phyloP scores from a whole-genome alignment of 1,284 basidiomycete genomes.

The Ganoderma boninense region DNA sequence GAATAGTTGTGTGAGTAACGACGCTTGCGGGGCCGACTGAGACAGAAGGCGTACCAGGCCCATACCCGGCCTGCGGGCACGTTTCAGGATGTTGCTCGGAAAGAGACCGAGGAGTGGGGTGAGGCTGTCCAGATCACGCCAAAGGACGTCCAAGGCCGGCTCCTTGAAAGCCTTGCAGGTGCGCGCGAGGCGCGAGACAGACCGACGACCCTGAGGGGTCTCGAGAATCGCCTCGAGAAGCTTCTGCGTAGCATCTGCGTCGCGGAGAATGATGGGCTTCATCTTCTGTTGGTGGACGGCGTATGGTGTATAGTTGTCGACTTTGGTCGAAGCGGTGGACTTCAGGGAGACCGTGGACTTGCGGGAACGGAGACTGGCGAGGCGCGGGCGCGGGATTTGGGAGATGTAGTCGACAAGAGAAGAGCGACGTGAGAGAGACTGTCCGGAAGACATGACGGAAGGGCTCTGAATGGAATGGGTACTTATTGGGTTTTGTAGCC shows the following conservation, averaged over 20 bases:
- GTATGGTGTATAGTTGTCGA: constrained; percentile 50
- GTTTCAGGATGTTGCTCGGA: constrained; percentile 70
- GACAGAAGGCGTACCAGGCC: constrained; percentile 67
- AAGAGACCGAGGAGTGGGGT: constrained; percentile 75
- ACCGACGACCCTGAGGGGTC: constrained; percentile 63
- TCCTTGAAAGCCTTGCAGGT: constrained; percentile 77
- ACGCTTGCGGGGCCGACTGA: constrained; percentile 23
- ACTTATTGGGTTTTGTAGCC: constrained; percentile 38
- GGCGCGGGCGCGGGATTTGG: constrained; percentile 48
- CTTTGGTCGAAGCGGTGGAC: constrained; percentile 44
- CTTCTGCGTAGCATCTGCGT: constrained; percentile 67
- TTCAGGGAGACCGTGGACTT: constrained; percentile 42
- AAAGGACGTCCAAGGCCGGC: constrained; percentile 75
- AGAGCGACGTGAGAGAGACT: constrained; percentile 44
- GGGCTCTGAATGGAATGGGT: constrained; percentile 20
- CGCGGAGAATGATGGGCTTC: constrained; percentile 64
- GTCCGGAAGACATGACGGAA: constrained; percentile 40
- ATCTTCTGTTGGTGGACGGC: constrained; percentile 59
- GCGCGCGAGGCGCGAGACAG: constrained; percentile 71
- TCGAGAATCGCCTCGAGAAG: constrained; percentile 76
- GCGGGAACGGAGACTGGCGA: constrained; percentile 49
- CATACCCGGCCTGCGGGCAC: constrained; percentile 71
- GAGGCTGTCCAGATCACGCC: constrained; percentile 81
- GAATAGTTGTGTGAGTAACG: constrained; percentile 25
- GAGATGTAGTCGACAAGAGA: constrained; percentile 56